These are phyloP conservation scores for Paramecium octaurelia DNA, from an alignment of 73 alveolate genomes.

Conservation along the genomic window DNA sequence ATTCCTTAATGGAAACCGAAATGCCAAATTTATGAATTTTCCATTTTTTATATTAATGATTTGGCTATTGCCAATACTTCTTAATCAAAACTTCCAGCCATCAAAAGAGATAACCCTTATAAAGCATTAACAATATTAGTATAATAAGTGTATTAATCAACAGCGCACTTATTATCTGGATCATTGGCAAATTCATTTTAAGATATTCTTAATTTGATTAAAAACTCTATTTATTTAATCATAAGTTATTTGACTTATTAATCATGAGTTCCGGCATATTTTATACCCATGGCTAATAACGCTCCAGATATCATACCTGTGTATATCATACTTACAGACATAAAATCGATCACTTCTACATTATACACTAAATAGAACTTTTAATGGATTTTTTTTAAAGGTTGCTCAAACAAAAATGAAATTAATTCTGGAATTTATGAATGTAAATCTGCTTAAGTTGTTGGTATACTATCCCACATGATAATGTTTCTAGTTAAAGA, in stretches of 20 bases:
- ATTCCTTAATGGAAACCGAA: constrained; percentile 96
- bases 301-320: constrained; percentile 91
- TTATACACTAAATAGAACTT: constrained; percentile 72
- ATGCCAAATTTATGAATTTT: constrained; percentile 83
- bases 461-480: constrained; percentile 91
- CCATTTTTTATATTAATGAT: constrained; percentile 84
- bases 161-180: constrained; percentile 83
- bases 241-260: constrained; percentile 80
- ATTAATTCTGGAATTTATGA: constrained; percentile 90
- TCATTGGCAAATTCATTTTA: constrained; percentile 71
- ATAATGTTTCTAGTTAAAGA: constrained; percentile 90
- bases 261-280: constrained; percentile 95
- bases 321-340: constrained; percentile 88
- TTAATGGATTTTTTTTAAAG: constrained; percentile 75
- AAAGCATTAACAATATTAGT: constrained; percentile 91
- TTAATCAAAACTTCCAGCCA: constrained; percentile 97
- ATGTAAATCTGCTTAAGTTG: constrained; percentile 78
- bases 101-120: constrained; percentile 85
- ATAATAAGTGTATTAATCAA: constrained; percentile 88
- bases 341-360: constrained; percentile 93
- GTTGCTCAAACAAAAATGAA: constrained; percentile 78
- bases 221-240: constrained; percentile 69
- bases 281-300: constrained; percentile 90
- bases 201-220: constrained; percentile 76
- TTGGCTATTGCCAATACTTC: constrained; percentile 87